Base-by-base conservation (phyloP, 805 yeast genomes). In the Candida silvatica region DNA sequence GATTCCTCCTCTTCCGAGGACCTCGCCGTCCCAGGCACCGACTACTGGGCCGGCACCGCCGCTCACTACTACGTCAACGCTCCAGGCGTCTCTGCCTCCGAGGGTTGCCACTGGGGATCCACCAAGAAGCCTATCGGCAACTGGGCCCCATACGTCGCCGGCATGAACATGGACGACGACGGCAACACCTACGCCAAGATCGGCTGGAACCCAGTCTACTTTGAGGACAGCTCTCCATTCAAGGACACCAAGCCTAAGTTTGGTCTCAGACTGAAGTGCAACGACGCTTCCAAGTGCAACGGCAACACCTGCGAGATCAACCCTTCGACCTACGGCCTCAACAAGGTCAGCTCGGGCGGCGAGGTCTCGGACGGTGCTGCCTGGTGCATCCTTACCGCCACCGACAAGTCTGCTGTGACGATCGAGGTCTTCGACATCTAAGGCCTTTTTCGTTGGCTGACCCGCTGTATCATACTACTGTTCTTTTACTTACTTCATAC, bases 121-220 rank as follows among this genome's bases (percentile, higher is more conserved):
- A 66, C 67, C 20, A 58, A 64, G 32, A 63, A 80, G 40, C 79
- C 92, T 14, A 64, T 66, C 44, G 96, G 96, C 39, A 86, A 86
- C 69, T 87, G 95, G 95, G 62, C 95, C 12, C 95, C 95, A 19
- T 86, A 84, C 48, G 95, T 87, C 43, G 94, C 92, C 12, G 96
- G 96, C 44, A 85, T 88, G 41, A 86, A 86, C 64, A 74, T 74
- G 67, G 94, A 84, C 55, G 59, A 56, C 41, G 59, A 51, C 39
- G 80, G 84, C 22, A 71, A 72, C 54, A 86, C 95, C 3, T 86
- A 46, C 54, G 84, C 83, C 44, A 87, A 84, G 61, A 73, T 86
- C 54, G 95, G 90, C 31, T 85, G 94, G 94, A 86, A 86, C 58
- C 95, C 96, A 12, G 71, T 80, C 37, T 83, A 84, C 58, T 56